These are phyloP conservation scores for Leccinum arenicola DNA, from an alignment of 768 basidiomycete species.

Conservation along the genomic window DNA sequence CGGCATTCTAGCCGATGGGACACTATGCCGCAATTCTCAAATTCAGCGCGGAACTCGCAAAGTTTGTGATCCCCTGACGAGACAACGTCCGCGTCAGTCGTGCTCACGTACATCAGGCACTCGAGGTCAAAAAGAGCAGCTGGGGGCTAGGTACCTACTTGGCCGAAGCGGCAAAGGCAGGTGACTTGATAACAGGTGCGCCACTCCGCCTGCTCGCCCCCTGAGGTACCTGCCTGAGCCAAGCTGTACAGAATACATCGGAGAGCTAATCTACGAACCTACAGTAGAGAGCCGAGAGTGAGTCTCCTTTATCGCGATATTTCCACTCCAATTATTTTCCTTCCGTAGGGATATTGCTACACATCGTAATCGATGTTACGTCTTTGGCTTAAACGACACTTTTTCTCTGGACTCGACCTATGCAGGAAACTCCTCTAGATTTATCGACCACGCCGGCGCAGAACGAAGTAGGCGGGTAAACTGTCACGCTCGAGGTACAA, in stretches of 20 bases:
- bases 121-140: constrained; percentile 40
- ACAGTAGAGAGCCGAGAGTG: constrained; percentile 54
- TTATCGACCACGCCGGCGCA: constrained; percentile 55
- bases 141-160: constrained; percentile 59
- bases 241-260: constrained; percentile 54
- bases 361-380: constrained; percentile 57
- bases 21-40: constrained; percentile 45
- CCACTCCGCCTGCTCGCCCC: background rate
- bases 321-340: background rate
- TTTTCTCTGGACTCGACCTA: constrained; percentile 53
- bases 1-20: constrained; percentile 27
- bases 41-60: constrained; percentile 47
- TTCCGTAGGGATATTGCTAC: constrained; percentile 35
- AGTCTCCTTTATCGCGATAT: constrained; percentile 16
- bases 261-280: constrained; percentile 53
- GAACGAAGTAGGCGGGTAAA: constrained; percentile 33
- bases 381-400: constrained; percentile 50
- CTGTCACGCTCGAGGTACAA: constrained; percentile 45
- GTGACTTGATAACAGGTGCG: constrained; percentile 48
- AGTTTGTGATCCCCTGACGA: constrained; percentile 28
- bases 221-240: background rate
- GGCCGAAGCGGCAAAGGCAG: constrained; percentile 38
- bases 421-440: constrained; percentile 63
- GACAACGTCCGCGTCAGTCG: background rate
- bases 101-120: constrained; percentile 30